These are phyloP conservation scores for Lachancea thermotolerans DNA, from an alignment of 805 yeast genomes.

Conservation along the genomic window DNA sequence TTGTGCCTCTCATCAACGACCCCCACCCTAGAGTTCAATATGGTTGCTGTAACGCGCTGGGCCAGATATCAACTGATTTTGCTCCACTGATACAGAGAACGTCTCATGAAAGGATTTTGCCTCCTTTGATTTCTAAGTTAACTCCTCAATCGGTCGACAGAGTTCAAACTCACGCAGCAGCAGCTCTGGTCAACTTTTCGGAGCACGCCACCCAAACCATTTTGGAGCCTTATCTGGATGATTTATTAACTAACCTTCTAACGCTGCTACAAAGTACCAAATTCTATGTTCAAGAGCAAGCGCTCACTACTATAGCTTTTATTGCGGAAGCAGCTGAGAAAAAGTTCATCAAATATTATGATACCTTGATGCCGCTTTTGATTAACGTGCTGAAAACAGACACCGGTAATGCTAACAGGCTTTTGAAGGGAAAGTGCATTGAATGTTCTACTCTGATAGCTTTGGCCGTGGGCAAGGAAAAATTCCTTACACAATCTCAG, in stretches of 20 bases:
- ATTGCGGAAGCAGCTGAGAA: conserved; percentile 94
- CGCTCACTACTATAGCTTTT: conserved; percentile 89
- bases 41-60: conserved; percentile 94
- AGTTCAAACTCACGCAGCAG: conserved; percentile 98
- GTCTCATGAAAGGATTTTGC: conserved; percentile 71
- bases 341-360: conserved; percentile 85
- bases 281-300: conserved; percentile 95
- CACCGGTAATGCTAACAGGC: conserved; percentile 68
- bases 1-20: conserved; percentile 78
- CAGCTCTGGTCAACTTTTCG: conserved; percentile 91
- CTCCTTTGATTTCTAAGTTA: conserved; percentile 79
- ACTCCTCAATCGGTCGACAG: conserved; percentile 71
- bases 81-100: conserved; percentile 82
- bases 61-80: conserved; percentile 95
- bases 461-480: conserved; percentile 88
- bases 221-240: conserved; percentile 89
- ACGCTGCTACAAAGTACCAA: conserved; percentile 77
- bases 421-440: conserved; percentile 85
- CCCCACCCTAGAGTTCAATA: conserved; percentile 92
- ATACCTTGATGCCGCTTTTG: conserved; percentile 85
- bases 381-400: conserved; percentile 73
- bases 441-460: conserved; percentile 96
- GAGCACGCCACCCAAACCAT: conserved; percentile 86
- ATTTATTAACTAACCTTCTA: conserved; percentile 64
- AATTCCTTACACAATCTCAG: conserved; percentile 65